A percentile compares a stretch with the other conserved stretches of the same genome.
phyloP scores from a whole-genome alignment of 371 early-diverging fungal genomes.

The Saksenaea vasiformis region DNA sequence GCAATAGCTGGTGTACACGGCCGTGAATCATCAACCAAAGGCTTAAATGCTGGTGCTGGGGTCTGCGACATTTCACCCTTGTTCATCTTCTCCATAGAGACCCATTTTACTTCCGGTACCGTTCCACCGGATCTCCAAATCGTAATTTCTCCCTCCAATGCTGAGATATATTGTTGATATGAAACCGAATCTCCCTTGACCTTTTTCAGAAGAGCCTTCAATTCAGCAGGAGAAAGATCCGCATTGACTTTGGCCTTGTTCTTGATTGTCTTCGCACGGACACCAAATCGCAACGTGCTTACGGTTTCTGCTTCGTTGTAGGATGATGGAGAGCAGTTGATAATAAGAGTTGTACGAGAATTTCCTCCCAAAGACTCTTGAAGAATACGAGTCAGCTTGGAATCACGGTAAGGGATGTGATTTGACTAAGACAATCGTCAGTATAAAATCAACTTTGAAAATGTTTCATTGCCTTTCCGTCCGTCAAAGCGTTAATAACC shows the following conservation, averaged over 20 bases:
- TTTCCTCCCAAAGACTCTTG: slow-evolving; percentile 85
- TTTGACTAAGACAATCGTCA: slow-evolving; percentile 20
- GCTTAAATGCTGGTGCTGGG: slow-evolving; percentile 46
- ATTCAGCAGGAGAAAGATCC: slow-evolving; percentile 87
- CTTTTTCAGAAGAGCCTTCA: slow-evolving; percentile 88
- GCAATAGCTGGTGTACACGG: slow-evolving; percentile 76
- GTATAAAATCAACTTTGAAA: background rate
- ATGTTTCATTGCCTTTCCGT: slow-evolving; percentile 65
- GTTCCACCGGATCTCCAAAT: slow-evolving; percentile 85
- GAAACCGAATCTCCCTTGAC: slow-evolving; percentile 75
- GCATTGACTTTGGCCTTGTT: slow-evolving; percentile 97
- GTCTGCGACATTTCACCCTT: slow-evolving; percentile 39
- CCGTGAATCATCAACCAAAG: slow-evolving; percentile 39
- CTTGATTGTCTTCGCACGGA: slow-evolving; percentile 74
- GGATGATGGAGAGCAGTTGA: slow-evolving; percentile 73
- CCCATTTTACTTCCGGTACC: slow-evolving; percentile 75
- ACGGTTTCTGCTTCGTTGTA: slow-evolving; percentile 76
- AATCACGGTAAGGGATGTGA: slow-evolving; percentile 90
- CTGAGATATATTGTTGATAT: slow-evolving; percentile 76
- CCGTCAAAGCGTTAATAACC: slow-evolving; percentile 97
- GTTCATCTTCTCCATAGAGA: slow-evolving; percentile 64
- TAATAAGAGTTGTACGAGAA: slow-evolving; percentile 81
- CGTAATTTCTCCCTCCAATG: slow-evolving; percentile 81
- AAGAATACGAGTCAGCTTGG: slow-evolving; percentile 89
- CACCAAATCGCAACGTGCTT: slow-evolving; percentile 88